Percentiles rank a stretch among this genome's conserved stretches.
phyloP scores from a whole-genome alignment of 768 basidiomycete species.

The Termitomyces heimii region DNA sequence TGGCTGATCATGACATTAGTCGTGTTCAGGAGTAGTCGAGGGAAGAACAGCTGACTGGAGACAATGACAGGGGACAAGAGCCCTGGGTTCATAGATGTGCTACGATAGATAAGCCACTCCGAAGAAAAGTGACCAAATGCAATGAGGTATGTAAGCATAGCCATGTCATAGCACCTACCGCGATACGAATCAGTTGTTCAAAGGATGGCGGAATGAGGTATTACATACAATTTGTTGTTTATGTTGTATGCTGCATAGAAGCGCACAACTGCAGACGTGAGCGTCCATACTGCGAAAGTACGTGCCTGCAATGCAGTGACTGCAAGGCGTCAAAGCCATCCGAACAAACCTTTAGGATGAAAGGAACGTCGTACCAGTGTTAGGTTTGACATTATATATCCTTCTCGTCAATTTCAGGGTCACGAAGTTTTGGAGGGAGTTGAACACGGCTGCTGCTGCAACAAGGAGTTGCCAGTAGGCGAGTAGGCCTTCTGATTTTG shows the following conservation, averaged over 20 bases:
- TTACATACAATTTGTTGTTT: slow-evolving; percentile 65
- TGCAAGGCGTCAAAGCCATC: slow-evolving; percentile 22
- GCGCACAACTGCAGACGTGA: slow-evolving; percentile 79
- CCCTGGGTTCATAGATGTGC: slow-evolving; percentile 54
- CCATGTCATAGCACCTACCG: slow-evolving; percentile 81
- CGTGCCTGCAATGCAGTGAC: slow-evolving; percentile 85
- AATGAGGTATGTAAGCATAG: slow-evolving; percentile 82
- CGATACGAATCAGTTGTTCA: slow-evolving; percentile 7
- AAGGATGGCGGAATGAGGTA: not conserved
- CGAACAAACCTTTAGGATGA: not conserved
- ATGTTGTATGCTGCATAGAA: slow-evolving; percentile 89
- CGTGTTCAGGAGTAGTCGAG: not conserved
- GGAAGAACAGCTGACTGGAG: slow-evolving; percentile 54
- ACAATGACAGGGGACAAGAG: slow-evolving; percentile 77
- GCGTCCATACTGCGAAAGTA: slow-evolving; percentile 89
- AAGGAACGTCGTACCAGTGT: slow-evolving; percentile 25
- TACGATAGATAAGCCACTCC: slow-evolving; percentile 79
- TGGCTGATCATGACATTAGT: slow-evolving; percentile 34
- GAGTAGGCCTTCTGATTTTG: slow-evolving; percentile 61
- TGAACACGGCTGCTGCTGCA: slow-evolving; percentile 74
- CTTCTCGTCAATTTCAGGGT: slow-evolving; percentile 73
- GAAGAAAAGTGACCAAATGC: slow-evolving; percentile 87
- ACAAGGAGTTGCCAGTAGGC: slow-evolving; percentile 88
- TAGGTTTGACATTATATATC: slow-evolving; percentile 55
- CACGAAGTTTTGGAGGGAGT: slow-evolving; percentile 76